Evolutionary conservation across 345 rosid genomes (phyloP), one percentile per base, ranked within the genome.

Genomic region (Draba incana): DNA sequence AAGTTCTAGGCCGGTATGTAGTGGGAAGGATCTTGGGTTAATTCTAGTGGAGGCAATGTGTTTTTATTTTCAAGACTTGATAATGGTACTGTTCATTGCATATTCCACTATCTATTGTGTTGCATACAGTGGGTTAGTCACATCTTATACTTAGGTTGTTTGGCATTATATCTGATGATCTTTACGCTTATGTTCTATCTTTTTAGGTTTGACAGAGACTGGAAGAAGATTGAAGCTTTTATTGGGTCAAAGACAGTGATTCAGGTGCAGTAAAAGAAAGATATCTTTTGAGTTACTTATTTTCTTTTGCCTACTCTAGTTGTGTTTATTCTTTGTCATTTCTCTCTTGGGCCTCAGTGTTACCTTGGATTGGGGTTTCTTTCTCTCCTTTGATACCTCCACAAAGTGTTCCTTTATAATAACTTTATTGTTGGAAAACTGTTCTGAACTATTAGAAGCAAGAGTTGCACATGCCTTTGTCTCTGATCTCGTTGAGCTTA

Each of bases 221-320:
- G 97, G 97, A 90, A 88, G 70, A 90, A 90, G 78, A 90, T 90
- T 59, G 92, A 90, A 84, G 92, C 97, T 16, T 90, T 90, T 70
- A 67, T 88, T 66, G 97, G 95, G 60, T 88, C 97, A 43, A 90
- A 88, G 84, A 86, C 97, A 50, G 92, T 84, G 66, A 88, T 90
- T 70, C 97, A 90, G 95, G 97, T 88, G 56, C 49, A 33, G 16
- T 53, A 14, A 60, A 75, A 39, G 8, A 15, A 16, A 44, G 54
- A 15, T 63, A 42, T 31, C 66, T 25, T 62, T 41, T 3, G 33
- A 45, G 15, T 20, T 58, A 27, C 38, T 47, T 25, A 20, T 63
- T 15, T 57, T 11, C 37, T 30, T 15, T 38, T 2, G 31, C 15
- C 31, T 59, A 13, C 20, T 51, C 12, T 53, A 25, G 37, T 67